Evolutionary conservation across 2,329 filamentous ascomycete species (phyloP).

Genomic region (Neodidymelliopsis sp.): DNA sequence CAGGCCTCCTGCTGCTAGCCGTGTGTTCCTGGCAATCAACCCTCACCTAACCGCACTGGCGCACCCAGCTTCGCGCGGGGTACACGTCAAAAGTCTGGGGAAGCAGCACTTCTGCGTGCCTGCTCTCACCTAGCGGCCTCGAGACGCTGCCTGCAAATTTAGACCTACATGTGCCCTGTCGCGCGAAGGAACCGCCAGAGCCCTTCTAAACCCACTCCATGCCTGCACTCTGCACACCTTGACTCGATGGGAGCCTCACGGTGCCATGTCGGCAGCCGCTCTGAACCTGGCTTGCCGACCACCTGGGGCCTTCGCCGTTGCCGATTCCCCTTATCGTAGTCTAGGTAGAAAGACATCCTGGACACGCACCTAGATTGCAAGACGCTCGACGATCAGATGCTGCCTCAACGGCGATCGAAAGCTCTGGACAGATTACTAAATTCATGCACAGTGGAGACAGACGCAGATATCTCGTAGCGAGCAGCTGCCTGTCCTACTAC

Average conservation of each 20-base stretch:
- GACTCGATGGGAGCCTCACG: slow-evolving; percentile 31
- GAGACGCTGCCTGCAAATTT: slow-evolving; percentile 6
- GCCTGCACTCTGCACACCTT: slow-evolving; percentile 12
- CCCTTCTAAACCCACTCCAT: slow-evolving; percentile 1
- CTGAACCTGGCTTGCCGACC: slow-evolving; percentile 15
- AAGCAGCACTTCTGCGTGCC: slow-evolving; percentile 9
- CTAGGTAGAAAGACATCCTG: slow-evolving; percentile 7
- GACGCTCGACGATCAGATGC: slow-evolving; percentile 14
- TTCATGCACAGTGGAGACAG: slow-evolving; percentile 19
- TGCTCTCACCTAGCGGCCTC: too few relatives aligned
- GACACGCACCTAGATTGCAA: slow-evolving; percentile 14
- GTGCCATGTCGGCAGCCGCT: slow-evolving; percentile 25
- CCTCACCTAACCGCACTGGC: slow-evolving; percentile 18
- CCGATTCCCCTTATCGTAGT: slow-evolving; percentile 16
- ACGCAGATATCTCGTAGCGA: slow-evolving; percentile 19
- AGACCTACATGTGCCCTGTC: slow-evolving; percentile 9
- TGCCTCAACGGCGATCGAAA: slow-evolving; percentile 18
- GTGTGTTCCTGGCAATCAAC: slow-evolving; percentile 29
- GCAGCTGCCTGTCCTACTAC: slow-evolving; percentile 7
- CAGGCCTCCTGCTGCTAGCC: slow-evolving; percentile 21
- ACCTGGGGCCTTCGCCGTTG: slow-evolving; percentile 19
- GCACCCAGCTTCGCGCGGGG: slow-evolving; percentile 16
- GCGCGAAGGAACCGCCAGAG: slow-evolving; percentile 2
- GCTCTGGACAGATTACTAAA: slow-evolving; percentile 20
- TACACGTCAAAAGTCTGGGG: slow-evolving; percentile 19